Conservation (phyloP, 495 filamentous ascomycete genomes). For the Amniculicola lignicola region DNA sequence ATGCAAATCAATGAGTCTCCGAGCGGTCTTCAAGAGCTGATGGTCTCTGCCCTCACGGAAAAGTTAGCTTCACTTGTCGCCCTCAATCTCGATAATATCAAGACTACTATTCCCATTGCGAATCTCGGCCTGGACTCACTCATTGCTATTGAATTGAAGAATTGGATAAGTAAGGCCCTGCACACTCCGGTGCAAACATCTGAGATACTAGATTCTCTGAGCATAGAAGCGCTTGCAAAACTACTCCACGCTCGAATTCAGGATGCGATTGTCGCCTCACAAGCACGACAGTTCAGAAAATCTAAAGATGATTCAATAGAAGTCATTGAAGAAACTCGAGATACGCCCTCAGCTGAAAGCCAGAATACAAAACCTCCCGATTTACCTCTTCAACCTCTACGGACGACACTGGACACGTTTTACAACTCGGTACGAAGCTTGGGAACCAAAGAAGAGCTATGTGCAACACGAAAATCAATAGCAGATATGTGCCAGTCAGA, state of each 20-base stretch:
- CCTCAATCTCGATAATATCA: background rate
- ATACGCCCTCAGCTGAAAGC: background rate
- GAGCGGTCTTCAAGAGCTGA: background rate
- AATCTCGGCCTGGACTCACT: constrained; percentile 19
- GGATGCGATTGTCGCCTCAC: background rate
- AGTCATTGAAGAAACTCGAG: too few species aligned
- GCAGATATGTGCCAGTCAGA: background rate
- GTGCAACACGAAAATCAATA: background rate
- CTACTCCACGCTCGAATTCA: background rate
- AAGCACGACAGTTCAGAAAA: background rate
- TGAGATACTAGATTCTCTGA: constrained; percentile 3
- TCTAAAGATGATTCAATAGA: too few species aligned
- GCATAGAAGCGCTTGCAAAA: background rate
- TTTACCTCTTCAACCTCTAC: background rate
- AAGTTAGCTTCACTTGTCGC: background rate
- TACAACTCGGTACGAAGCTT: background rate
- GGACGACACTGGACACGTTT: background rate
- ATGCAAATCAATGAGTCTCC: too few species aligned
- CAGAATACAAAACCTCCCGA: background rate
- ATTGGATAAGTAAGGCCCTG: constrained; percentile 10
- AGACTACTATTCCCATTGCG: background rate
- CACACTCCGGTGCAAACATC: background rate
- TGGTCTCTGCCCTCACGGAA: background rate
- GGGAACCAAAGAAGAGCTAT: background rate
- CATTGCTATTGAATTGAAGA: constrained; percentile 21